A percentile compares a stretch with the other conserved stretches of the same genome.
Conservation (phyloP, 495 filamentous ascomycete species). For the Penicillium parvum region DNA sequence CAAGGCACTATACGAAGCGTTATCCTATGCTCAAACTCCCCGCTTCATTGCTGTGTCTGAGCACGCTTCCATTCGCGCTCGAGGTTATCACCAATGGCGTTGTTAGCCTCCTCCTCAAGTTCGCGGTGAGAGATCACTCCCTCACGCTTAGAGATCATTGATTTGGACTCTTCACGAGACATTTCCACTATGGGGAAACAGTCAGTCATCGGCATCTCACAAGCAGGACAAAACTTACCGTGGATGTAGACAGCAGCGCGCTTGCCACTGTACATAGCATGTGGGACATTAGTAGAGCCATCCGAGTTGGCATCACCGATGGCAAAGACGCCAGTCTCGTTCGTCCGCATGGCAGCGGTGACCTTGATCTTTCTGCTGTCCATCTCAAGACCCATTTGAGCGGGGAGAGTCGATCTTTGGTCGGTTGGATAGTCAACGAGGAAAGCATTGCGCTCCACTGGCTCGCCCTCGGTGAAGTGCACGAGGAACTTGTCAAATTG, state of each 20-base stretch:
- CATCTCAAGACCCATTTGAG: slow-evolving; percentile 39
- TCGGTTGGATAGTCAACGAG: slow-evolving; percentile 45
- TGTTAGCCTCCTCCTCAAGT: slow-evolving; percentile 28
- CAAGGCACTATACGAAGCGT: too few relatives aligned
- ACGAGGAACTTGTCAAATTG: slow-evolving; percentile 50
- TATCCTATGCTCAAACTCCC: too few relatives aligned
- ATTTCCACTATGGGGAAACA: too few relatives aligned
- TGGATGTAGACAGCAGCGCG: slow-evolving; percentile 33
- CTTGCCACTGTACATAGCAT: slow-evolving; percentile 50
- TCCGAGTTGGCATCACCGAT: slow-evolving; percentile 56
- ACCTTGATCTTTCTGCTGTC: slow-evolving; percentile 35
- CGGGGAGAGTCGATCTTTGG: slow-evolving; percentile 36
- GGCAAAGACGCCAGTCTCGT: slow-evolving; percentile 47
- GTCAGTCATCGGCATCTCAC: too few relatives aligned
- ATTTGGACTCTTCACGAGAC: slow-evolving; percentile 32
- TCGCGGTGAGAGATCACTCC: slow-evolving; percentile 16
- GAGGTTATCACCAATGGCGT: slow-evolving; percentile 31
- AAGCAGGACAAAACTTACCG: too few relatives aligned
- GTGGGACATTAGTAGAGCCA: slow-evolving; percentile 54
- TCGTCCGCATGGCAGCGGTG: slow-evolving; percentile 42
- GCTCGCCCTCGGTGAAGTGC: slow-evolving; percentile 43
- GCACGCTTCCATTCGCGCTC: slow-evolving; percentile 17
- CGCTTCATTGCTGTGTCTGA: not conserved
- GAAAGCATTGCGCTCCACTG: slow-evolving; percentile 45
- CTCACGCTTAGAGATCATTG: slow-evolving; percentile 30